phyloP scores from a whole-genome alignment of 768 basidiomycete genomes.

The Tulasnella sp. region DNA sequence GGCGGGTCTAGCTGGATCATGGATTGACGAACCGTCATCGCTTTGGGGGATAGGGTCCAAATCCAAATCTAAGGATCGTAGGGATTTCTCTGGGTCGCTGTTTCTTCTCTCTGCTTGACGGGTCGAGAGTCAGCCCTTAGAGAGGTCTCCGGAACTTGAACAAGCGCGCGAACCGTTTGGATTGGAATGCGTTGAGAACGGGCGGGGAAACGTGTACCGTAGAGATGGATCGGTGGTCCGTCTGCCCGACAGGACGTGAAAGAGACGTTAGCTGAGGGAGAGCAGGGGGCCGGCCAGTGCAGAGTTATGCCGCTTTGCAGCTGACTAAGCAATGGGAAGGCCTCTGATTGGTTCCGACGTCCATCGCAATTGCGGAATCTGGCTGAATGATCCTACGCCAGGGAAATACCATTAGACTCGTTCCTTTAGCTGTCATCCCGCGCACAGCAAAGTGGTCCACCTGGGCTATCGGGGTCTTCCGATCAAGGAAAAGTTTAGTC shows the following conservation, averaged over 20 bases:
- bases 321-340: not conserved
- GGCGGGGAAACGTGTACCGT: not conserved
- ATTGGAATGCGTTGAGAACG: not conserved
- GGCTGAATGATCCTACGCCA: not conserved
- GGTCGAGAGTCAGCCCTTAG: not conserved
- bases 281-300: not conserved
- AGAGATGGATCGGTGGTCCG: slow-evolving; percentile 9
- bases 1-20: not conserved
- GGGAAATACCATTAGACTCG: not conserved
- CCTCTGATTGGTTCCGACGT: not conserved
- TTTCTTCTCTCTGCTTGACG: not conserved
- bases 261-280: not conserved
- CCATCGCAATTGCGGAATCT: not conserved
- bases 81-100: not conserved
- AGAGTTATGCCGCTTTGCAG: not conserved
- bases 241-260: not conserved
- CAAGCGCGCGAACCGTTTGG: not conserved
- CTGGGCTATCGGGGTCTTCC: not conserved
- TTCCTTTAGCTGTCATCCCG: not conserved
- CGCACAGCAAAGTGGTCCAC: not conserved
- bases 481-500: not conserved
- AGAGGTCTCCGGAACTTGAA: not conserved
- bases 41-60: not conserved
- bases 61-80: not conserved
- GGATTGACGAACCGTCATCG: not conserved